Conservation (phyloP, 2,329 filamentous ascomycete species). For the Davidsoniella virescens region DNA sequence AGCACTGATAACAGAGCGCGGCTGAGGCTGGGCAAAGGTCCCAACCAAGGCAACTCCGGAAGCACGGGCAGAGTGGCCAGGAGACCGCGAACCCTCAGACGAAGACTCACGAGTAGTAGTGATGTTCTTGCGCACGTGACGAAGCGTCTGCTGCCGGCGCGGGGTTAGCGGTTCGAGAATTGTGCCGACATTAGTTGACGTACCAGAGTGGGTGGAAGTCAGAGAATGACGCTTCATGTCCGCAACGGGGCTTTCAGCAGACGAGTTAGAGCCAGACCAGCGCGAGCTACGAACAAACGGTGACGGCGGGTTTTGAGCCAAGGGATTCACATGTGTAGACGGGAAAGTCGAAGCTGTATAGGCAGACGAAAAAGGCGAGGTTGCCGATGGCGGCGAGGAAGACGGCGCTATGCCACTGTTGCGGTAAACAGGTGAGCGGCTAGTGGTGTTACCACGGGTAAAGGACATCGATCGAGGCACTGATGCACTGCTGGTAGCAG, state of each 20-base stretch:
- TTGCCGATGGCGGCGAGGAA: neutral
- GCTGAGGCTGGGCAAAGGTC: neutral
- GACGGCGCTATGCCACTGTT: neutral
- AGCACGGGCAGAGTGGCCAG: slow-evolving; percentile 26
- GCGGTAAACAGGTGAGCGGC: neutral
- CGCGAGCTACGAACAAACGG: neutral
- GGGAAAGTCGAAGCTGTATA: slow-evolving; percentile 2
- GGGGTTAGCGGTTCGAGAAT: slow-evolving; percentile 18
- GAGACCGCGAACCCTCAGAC: slow-evolving; percentile 22
- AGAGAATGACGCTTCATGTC: slow-evolving; percentile 9
- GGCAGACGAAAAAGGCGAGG: neutral
- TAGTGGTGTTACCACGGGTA: neutral
- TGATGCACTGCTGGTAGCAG: neutral
- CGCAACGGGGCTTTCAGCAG: neutral
- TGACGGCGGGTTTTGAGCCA: slow-evolving; percentile 8
- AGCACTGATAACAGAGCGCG: neutral
- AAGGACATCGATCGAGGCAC: slow-evolving; percentile 1
- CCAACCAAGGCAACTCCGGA: slow-evolving; percentile 22
- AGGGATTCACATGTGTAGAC: slow-evolving; percentile 6
- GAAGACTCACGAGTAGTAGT: slow-evolving; percentile 28
- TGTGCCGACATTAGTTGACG: neutral
- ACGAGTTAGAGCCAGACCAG: slow-evolving; percentile 5
- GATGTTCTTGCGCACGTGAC: slow-evolving; percentile 42
- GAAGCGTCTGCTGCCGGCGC: slow-evolving; percentile 36
- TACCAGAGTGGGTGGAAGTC: slow-evolving; percentile 2